Evolutionary conservation across 805 yeast genomes (phyloP).

Genomic region (Danielozyma ontarioensis): DNA sequence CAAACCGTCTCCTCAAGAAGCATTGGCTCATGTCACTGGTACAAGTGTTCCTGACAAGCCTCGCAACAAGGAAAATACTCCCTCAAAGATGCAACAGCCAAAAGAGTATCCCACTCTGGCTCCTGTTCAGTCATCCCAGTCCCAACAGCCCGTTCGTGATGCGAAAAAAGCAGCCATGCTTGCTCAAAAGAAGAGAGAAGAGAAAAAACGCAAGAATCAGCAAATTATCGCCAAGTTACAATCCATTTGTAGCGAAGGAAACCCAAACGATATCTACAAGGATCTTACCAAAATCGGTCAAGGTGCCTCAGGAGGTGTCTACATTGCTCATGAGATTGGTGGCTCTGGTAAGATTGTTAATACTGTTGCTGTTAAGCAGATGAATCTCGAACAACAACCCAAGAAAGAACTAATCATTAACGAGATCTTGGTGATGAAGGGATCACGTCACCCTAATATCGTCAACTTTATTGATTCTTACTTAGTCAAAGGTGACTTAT

Average conservation of each 20-base stretch:
- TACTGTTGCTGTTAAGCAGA: slow-evolving; percentile 91
- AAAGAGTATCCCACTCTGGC: neutral
- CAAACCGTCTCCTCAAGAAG: slow-evolving; percentile 18
- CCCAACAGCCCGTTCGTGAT: slow-evolving; percentile 42
- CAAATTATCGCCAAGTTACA: slow-evolving; percentile 67
- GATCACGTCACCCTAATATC: slow-evolving; percentile 82
- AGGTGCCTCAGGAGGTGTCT: slow-evolving; percentile 98
- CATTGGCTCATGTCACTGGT: slow-evolving; percentile 11
- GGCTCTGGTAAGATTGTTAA: slow-evolving; percentile 16
- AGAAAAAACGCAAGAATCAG: slow-evolving; percentile 64
- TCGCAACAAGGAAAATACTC: neutral
- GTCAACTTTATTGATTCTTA: slow-evolving; percentile 91
- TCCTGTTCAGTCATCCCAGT: slow-evolving; percentile 1
- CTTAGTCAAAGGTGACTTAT: slow-evolving; percentile 68
- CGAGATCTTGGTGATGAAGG: slow-evolving; percentile 95
- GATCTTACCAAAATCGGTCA: slow-evolving; percentile 87
- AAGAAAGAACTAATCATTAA: slow-evolving; percentile 91
- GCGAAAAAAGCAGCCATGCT: slow-evolving; percentile 50
- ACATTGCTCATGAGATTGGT: slow-evolving; percentile 65
- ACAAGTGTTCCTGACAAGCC: neutral
- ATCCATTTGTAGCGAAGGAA: slow-evolving; percentile 77
- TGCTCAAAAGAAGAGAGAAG: slow-evolving; percentile 70
- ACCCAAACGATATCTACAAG: slow-evolving; percentile 68
- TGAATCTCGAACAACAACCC: slow-evolving; percentile 92
- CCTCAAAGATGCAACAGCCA: slow-evolving; percentile 2